phyloP scores from a whole-genome alignment of 257 asterid species.

The Capsicum rhomboideum region DNA sequence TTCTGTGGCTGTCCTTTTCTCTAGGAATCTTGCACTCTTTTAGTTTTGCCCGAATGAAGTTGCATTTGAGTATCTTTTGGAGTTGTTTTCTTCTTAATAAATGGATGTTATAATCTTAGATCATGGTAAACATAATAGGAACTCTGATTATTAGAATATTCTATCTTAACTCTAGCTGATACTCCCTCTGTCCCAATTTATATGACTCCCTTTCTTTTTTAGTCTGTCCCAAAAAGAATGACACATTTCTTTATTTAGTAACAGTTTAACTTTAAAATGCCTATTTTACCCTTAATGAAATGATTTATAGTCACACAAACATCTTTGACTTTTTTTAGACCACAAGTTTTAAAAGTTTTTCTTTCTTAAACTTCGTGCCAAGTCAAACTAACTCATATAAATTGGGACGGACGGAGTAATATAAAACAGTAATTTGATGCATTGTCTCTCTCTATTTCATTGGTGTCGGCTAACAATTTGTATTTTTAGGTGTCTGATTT shows the following conservation, averaged over 20 bases:
- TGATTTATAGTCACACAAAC: too few species aligned
- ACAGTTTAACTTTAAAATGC: too few species aligned
- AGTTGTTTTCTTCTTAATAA: not conserved
- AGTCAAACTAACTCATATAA: too few species aligned
- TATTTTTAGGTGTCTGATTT: constrained; percentile 19
- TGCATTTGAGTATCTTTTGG: not conserved
- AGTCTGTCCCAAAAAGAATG: too few species aligned
- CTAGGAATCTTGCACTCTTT: not conserved
- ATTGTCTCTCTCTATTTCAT: not conserved
- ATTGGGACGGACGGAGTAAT: too few species aligned
- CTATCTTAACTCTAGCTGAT: not conserved
- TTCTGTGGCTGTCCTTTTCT: not conserved
- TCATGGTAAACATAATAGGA: not conserved
- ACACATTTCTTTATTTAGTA: too few species aligned
- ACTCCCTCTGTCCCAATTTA: too few species aligned
- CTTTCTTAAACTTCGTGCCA: too few species aligned
- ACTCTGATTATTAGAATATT: not conserved
- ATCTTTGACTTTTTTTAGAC: too few species aligned
- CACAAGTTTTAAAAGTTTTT: too few species aligned
- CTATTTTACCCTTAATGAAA: too few species aligned
- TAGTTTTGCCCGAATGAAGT: not conserved
- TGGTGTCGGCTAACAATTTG: not conserved
- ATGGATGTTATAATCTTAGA: not conserved
- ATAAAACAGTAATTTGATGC: not conserved
- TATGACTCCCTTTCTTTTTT: too few species aligned